Conservation (phyloP, 73 alveolate species). For the Stentor coeruleus region DNA sequence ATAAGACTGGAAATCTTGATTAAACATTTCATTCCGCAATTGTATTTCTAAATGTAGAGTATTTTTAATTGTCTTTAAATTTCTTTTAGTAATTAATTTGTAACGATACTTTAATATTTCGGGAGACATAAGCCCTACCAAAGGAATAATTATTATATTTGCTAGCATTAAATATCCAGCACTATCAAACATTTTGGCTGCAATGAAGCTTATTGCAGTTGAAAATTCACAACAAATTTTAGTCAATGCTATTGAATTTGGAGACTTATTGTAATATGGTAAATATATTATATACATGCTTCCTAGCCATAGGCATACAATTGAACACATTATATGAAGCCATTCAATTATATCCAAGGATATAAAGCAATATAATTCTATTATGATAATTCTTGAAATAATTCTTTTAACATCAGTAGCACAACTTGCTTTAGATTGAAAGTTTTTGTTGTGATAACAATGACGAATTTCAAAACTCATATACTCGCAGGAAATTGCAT, state of each 20-base stretch:
- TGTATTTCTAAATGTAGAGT: neutral
- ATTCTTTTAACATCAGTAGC: neutral
- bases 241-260: neutral
- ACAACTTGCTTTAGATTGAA: neutral
- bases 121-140: neutral
- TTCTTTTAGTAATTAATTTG: neutral
- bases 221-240: neutral
- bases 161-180: too few species aligned
- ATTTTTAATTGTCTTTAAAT: too few species aligned
- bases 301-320: neutral
- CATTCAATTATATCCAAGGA: neutral
- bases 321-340: neutral
- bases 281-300: neutral
- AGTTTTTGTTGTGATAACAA: neutral
- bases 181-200: neutral
- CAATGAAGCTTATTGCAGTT: neutral
- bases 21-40: neutral
- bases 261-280: neutral
- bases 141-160: neutral
- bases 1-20: neutral
- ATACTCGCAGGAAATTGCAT: neutral
- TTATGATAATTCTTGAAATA: neutral
- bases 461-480: neutral
- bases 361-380: neutral
- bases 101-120: neutral